phyloP scores from a whole-genome alignment of 345 rosid species.

The Trapa bicornis region DNA sequence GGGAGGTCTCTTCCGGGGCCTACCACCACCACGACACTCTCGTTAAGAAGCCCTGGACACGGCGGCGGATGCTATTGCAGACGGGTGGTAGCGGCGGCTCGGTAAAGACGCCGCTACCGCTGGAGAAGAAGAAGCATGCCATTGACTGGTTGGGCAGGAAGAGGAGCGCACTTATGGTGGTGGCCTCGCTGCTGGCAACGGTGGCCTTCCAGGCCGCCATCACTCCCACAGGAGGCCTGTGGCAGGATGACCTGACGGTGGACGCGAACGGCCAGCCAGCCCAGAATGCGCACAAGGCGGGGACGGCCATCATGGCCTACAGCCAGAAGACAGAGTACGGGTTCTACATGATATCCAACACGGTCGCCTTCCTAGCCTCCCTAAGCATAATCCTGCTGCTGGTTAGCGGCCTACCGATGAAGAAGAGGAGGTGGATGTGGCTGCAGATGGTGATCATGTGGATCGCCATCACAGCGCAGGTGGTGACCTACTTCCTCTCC shows the following conservation, averaged over 20 bases:
- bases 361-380: constrained; percentile 18
- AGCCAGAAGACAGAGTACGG: constrained; percentile 13
- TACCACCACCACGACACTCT: neutral
- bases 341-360: constrained; percentile 17
- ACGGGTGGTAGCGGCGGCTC: neutral
- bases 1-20: neutral
- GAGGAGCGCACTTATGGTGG: constrained; percentile 19
- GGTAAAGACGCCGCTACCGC: neutral
- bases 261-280: constrained; percentile 7
- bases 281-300: constrained; percentile 10
- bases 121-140: neutral
- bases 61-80: neutral
- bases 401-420: constrained; percentile 18
- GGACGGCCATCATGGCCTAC: constrained; percentile 20
- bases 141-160: constrained; percentile 17
- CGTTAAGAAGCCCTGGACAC: neutral
- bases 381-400: constrained; percentile 22
- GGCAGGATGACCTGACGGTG: constrained; percentile 10
- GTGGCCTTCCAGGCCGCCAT: constrained; percentile 25
- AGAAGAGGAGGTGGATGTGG: constrained; percentile 17
- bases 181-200: constrained; percentile 19
- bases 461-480: constrained; percentile 16
- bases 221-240: constrained; percentile 20
- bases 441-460: constrained; percentile 19
- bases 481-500: constrained; percentile 11